A percentile compares a stretch with the other conserved stretches of the same genome.
Conservation (phyloP, 352 stramenopile genomes). For the Phytophthora europaea region DNA sequence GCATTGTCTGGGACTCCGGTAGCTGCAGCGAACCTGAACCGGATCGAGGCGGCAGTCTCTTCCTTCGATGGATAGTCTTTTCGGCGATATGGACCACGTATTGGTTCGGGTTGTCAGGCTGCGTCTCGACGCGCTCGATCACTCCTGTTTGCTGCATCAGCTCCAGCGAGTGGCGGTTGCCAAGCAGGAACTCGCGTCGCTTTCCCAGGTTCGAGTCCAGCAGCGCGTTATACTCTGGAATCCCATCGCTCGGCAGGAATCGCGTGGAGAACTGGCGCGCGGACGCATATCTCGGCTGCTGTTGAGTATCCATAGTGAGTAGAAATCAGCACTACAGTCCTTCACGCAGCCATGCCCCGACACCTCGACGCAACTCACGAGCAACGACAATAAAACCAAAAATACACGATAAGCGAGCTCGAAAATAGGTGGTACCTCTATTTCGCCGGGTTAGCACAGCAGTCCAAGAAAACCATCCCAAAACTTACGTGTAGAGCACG, state of each 20-base stretch:
- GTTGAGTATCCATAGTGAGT: slow-evolving; percentile 29
- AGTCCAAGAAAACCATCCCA: background rate
- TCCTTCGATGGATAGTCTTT: slow-evolving; percentile 51
- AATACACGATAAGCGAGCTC: slow-evolving; percentile 28
- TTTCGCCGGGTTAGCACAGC: slow-evolving; percentile 20
- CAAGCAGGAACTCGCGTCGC: slow-evolving; percentile 72
- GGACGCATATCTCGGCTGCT: slow-evolving; percentile 14
- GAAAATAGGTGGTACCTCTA: slow-evolving; percentile 35
- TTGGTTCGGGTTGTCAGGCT: slow-evolving; percentile 62
- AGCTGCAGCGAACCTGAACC: slow-evolving; percentile 26
- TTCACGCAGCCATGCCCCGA: slow-evolving; percentile 25
- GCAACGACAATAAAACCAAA: slow-evolving; percentile 2
- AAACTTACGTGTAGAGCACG: slow-evolving; percentile 68
- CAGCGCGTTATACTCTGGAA: slow-evolving; percentile 79
- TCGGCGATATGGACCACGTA: slow-evolving; percentile 79
- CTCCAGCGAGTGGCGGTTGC: slow-evolving; percentile 62
- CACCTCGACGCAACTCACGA: background rate
- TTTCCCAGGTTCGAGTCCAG: slow-evolving; percentile 70
- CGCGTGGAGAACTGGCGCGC: slow-evolving; percentile 62
- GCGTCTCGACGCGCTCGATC: slow-evolving; percentile 61
- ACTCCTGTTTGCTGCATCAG: slow-evolving; percentile 75
- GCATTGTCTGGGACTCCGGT: slow-evolving; percentile 27
- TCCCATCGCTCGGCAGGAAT: slow-evolving; percentile 72
- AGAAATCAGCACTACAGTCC: background rate
- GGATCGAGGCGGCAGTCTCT: slow-evolving; percentile 46